Conservation (phyloP, 73 alveolate species). For the Symbiodinium natans region DNA sequence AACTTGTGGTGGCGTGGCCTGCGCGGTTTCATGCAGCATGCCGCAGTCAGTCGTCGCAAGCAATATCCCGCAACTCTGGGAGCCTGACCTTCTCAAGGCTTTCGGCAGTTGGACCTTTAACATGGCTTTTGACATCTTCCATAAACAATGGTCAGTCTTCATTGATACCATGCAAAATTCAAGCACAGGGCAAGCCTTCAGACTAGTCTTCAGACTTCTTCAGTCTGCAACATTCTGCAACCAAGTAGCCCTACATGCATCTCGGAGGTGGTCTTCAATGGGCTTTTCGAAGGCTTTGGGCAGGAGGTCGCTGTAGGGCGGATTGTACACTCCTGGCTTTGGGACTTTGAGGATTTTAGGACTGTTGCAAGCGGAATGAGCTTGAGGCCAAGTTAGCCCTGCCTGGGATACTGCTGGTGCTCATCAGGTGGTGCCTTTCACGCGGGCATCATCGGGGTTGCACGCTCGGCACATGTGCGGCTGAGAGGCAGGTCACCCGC, state of each 20-base stretch:
- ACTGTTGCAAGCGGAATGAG: background rate
- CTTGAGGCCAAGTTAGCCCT: background rate
- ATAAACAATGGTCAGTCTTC: too few species aligned
- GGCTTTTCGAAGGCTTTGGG: slow-evolving; percentile 90
- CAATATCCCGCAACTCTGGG: too few species aligned
- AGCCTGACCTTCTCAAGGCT: background rate
- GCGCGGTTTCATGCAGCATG: background rate
- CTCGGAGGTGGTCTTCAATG: slow-evolving; percentile 84
- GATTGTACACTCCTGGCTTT: slow-evolving; percentile 75
- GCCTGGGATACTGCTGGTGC: slow-evolving; percentile 89
- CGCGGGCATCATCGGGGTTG: background rate
- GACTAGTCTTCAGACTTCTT: too few species aligned
- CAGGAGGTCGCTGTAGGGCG: slow-evolving; percentile 92
- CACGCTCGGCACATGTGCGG: background rate
- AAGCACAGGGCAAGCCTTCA: too few species aligned
- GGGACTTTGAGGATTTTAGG: too few species aligned
- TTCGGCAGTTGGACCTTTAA: background rate
- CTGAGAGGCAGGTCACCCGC: slow-evolving; percentile 56
- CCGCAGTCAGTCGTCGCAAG: too few species aligned
- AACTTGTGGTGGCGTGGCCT: background rate
- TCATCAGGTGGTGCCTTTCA: slow-evolving; percentile 81
- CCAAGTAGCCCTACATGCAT: slow-evolving; percentile 51
- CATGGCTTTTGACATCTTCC: background rate
- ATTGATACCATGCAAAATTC: too few species aligned
- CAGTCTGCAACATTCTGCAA: too few species aligned